These are phyloP conservation scores for Crithidia fasciculata DNA, from an alignment of 208 protist species.

Conservation along the genomic window DNA sequence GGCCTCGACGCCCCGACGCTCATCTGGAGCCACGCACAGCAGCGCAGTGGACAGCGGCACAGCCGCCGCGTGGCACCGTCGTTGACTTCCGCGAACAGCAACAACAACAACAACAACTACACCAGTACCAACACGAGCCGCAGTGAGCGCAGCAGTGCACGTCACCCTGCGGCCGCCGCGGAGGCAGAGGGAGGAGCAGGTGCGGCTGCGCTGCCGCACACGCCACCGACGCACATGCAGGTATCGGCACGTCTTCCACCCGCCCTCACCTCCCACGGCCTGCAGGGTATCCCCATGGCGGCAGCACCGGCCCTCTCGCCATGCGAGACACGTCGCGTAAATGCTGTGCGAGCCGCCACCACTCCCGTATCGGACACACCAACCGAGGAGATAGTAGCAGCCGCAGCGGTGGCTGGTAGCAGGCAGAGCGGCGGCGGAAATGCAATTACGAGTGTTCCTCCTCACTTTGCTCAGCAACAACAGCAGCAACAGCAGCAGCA, in stretches of 20 bases:
- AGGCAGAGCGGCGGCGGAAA: neutral
- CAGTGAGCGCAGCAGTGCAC: too few species aligned
- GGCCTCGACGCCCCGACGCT: constrained; percentile 18
- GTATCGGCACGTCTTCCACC: neutral
- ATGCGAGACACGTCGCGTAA: neutral
- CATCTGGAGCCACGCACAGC: constrained; percentile 22
- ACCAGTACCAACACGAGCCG: too few species aligned
- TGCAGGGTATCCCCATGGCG: neutral
- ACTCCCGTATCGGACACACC: too few species aligned
- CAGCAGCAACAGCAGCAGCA: neutral
- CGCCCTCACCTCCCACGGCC: constrained; percentile 1
- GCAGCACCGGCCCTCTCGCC: neutral
- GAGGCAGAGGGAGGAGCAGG: neutral
- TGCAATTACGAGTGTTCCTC: neutral
- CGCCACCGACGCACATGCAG: too few species aligned
- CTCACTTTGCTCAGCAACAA: neutral
- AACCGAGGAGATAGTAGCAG: neutral
- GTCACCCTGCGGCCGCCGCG: neutral
- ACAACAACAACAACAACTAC: neutral
- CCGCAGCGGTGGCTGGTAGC: neutral
- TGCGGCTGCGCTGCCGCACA: neutral
- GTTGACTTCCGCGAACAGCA: neutral
- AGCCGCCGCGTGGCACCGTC: neutral
- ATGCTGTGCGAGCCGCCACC: neutral
- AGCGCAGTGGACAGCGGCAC: neutral